These are phyloP conservation scores for Conticribra guillardii DNA, from an alignment of 108 stramenopile genomes.

Conservation along the genomic window DNA sequence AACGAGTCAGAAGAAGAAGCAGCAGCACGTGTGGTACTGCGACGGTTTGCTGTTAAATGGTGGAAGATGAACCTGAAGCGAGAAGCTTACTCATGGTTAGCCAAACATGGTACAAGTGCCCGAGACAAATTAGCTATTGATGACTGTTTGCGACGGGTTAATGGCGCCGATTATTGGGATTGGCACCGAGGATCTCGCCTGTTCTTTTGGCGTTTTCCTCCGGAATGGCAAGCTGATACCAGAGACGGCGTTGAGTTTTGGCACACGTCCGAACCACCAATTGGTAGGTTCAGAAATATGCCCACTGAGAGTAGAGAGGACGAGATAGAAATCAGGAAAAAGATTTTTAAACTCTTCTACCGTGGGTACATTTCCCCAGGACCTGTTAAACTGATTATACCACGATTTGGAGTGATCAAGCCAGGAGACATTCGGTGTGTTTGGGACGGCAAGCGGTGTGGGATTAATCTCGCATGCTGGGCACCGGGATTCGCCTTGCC, in stretches of 20 bases:
- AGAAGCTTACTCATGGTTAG: not conserved
- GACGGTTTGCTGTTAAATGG: conserved; percentile 7
- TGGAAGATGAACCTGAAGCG: not conserved
- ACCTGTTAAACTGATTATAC: not conserved
- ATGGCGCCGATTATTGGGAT: conserved; percentile 2
- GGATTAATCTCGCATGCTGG: not conserved
- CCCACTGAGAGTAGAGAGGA: not conserved
- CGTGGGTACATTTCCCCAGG: not conserved
- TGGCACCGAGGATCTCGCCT: conserved; percentile 12
- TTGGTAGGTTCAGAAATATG: not conserved
- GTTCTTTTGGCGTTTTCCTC: conserved; percentile 2
- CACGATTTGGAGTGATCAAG: not conserved
- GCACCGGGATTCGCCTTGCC: conserved; percentile 5
- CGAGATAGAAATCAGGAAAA: not conserved
- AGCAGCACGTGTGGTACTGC: not conserved
- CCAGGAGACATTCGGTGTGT: not conserved
- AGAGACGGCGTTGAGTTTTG: conserved; percentile 9
- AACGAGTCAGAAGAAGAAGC: not conserved
- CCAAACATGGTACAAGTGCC: not conserved
- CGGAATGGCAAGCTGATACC: conserved; percentile 2
- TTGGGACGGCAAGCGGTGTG: not conserved
- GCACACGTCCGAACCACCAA: not conserved
- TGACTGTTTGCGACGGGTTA: not conserved
- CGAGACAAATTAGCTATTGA: not conserved
- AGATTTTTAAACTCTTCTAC: conserved; percentile 1